phyloP scores from a whole-genome alignment of 257 asterid genomes.

The Solanum ossicruentum region DNA sequence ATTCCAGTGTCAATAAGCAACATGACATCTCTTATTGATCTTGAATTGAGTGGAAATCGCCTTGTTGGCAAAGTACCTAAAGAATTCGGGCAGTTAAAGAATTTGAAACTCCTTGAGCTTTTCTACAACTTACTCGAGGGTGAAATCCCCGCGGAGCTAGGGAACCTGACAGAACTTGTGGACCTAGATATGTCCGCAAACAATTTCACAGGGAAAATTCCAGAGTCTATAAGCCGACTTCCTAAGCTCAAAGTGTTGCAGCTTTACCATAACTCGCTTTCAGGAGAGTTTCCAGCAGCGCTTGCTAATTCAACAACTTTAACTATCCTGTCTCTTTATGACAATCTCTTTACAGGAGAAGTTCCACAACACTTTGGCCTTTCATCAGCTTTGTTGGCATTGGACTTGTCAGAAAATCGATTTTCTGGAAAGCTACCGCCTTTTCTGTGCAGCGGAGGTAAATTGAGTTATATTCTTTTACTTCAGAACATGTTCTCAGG shows the following conservation, averaged over 20 bases:
- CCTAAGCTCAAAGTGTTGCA: constrained; percentile 57
- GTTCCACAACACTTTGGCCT: constrained; percentile 58
- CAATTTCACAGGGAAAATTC: constrained; percentile 41
- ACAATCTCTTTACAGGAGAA: constrained; percentile 54
- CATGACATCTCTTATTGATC: constrained; percentile 66
- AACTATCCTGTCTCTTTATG: constrained; percentile 57
- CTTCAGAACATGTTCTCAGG: constrained; percentile 63
- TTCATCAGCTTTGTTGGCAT: constrained; percentile 36
- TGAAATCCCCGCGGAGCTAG: constrained; percentile 62
- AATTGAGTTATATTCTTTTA: constrained; percentile 51
- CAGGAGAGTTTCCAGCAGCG: constrained; percentile 52
- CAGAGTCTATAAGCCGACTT: constrained; percentile 51
- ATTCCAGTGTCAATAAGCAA: constrained; percentile 44
- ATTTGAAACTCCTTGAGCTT: constrained; percentile 64
- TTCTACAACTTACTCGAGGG: constrained; percentile 69
- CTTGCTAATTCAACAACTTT: constrained; percentile 54
- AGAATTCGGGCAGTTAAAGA: constrained; percentile 43
- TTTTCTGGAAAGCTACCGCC: constrained; percentile 61
- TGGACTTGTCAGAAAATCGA: constrained; percentile 76
- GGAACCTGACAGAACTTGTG: constrained; percentile 43
- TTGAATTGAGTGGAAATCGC: constrained; percentile 62
- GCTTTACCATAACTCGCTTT: constrained; percentile 57
- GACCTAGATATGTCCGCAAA: constrained; percentile 78
- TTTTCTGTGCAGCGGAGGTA: constrained; percentile 59
- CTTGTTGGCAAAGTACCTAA: constrained; percentile 50